Evolutionary conservation across 805 yeast species (phyloP), one percentile per base, ranked within the genome.

Genomic region (Sungouiella thailandica): DNA sequence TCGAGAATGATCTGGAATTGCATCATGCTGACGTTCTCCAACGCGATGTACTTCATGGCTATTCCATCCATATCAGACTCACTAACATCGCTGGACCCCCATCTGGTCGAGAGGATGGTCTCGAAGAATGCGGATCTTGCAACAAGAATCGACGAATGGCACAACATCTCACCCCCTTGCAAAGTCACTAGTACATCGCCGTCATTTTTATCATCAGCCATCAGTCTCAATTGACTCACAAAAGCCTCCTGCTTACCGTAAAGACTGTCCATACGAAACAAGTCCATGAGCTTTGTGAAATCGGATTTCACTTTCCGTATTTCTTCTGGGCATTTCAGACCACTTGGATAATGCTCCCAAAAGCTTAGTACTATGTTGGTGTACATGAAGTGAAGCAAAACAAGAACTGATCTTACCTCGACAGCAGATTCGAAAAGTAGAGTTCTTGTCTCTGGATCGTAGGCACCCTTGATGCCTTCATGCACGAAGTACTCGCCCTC

Each of bases 41-140:
- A 65, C 23, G 68, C 60, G 11, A 78, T 33, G 0, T 39, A 35
- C 14, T 46, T 53, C n/a, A 52, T 32, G 2, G 37, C 45, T n/a
- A n/a, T n/a, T n/a, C n/a, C n/a, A n/a, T n/a, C n/a, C 8, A 17
- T 17, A 4, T 41, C 37, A 25, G 41, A 23, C 9, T 24, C 35
- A 19, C 9, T 9, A 9, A 9, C 32, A 3, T 31, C 29, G 4
- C 17, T 28, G 4, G 23, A 25, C 2, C 36, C 46, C 94, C 93
- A 85, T 30, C 76, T 51, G 1, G 56, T 49, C 0, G 80, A 70
- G 23, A 83, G 64, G 2, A 76, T 43, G 0, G 80, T 67, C 35
- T 74, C 79, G 52, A 88, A 85, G 48, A 69, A 83, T 0, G 75
- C 77, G 29, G 80, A 74, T 38, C 94, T 58, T 0, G 72, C 54